A percentile compares a stretch with the other conserved stretches of the same genome.
Evolutionary conservation across 2,329 filamentous ascomycete species (phyloP).

Genomic region (Hypoxylon sp.): DNA sequence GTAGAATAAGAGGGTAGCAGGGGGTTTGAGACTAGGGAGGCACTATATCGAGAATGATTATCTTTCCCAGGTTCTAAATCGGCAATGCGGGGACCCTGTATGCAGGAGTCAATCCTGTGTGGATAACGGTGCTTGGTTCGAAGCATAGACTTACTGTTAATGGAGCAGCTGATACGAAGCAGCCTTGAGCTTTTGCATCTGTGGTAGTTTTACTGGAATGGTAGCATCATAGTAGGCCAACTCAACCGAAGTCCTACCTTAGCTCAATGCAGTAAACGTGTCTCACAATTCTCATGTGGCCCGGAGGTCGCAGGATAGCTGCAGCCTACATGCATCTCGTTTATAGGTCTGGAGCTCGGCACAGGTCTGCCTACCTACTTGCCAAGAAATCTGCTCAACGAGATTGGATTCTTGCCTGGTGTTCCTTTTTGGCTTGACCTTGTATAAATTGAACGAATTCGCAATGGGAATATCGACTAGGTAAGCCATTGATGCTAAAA

Average conservation of each 20-base stretch:
- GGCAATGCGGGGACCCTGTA: conserved; percentile 41
- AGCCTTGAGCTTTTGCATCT: conserved; percentile 14
- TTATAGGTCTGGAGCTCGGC: conserved; percentile 30
- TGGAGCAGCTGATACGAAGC: conserved; percentile 44
- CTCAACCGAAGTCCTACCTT: conserved; percentile 40
- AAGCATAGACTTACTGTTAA: conserved; percentile 29
- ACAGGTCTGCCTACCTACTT: conserved; percentile 33
- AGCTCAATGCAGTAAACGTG: conserved; percentile 45
- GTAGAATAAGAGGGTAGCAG: conserved; percentile 4
- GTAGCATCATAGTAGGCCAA: conserved; percentile 31
- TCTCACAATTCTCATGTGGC: conserved; percentile 42
- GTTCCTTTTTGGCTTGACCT: background rate
- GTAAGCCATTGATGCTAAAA: conserved; percentile 6
- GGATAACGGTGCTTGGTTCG: conserved; percentile 33
- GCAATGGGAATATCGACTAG: conserved; percentile 18
- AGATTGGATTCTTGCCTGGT: conserved; percentile 5
- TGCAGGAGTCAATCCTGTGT: conserved; percentile 35
- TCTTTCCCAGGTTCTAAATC: conserved; percentile 39
- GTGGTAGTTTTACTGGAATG: conserved; percentile 21
- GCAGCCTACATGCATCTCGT: conserved; percentile 33
- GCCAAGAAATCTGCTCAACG: conserved; percentile 22
- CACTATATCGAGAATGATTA: conserved; percentile 19
- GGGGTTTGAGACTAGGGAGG: conserved; percentile 18
- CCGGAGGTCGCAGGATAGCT: conserved; percentile 39
- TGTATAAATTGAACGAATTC: conserved; percentile 6